These are phyloP conservation scores for Ulmus americana DNA, from an alignment of 331 rosid species.

Conservation along the genomic window DNA sequence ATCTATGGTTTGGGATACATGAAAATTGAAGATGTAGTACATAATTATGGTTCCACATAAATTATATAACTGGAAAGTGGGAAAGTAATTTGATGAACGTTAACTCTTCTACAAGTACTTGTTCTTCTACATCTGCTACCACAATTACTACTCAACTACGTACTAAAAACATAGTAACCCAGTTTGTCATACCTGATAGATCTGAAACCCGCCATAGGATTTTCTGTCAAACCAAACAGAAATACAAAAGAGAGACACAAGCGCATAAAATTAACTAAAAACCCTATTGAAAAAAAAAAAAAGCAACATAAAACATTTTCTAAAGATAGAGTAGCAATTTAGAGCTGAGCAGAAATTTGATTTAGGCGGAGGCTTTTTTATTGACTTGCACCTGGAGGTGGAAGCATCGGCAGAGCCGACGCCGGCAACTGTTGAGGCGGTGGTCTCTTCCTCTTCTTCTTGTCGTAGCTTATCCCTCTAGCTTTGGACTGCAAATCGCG, in stretches of 20 bases:
- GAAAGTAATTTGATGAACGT: background rate
- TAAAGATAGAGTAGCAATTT: background rate
- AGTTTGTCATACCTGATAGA: conserved; percentile 38
- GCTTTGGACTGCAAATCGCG: conserved; percentile 97
- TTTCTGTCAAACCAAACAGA: conserved; percentile 36
- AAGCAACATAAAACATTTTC: background rate
- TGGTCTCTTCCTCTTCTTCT: conserved; percentile 88
- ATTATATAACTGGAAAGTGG: background rate
- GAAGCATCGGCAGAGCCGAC: background rate
- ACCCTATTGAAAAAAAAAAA: conserved; percentile 35
- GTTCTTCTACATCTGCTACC: background rate
- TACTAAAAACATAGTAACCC: conserved; percentile 18
- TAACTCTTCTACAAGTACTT: background rate
- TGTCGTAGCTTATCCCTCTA: conserved; percentile 96
- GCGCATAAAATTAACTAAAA: conserved; percentile 27
- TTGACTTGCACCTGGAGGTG: conserved; percentile 50
- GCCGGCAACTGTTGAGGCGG: conserved; percentile 34
- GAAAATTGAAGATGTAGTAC: background rate
- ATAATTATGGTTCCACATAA: background rate
- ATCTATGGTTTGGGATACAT: background rate
- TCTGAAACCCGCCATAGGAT: conserved; percentile 30
- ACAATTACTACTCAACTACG: conserved; percentile 1
- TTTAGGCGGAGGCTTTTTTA: background rate
- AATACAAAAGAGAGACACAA: background rate
- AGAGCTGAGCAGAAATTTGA: background rate